phyloP scores from a whole-genome alignment of 2,329 filamentous ascomycete species.

The Magnaporthiopsis poae region DNA sequence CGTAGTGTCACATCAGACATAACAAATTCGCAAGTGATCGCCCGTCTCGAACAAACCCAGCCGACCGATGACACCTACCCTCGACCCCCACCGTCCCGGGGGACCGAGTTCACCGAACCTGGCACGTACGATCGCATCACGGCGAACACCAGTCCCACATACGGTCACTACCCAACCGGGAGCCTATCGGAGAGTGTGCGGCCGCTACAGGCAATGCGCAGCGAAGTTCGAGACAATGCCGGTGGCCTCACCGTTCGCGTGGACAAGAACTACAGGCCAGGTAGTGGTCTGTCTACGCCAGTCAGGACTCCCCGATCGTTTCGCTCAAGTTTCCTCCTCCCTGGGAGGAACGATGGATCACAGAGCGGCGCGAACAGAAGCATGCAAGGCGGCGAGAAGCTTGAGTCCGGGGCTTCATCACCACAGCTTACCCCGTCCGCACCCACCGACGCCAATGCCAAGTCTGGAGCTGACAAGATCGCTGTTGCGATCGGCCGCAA shows the following conservation, averaged over 20 bases:
- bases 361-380: constrained; percentile 43
- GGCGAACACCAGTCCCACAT: constrained; percentile 63
- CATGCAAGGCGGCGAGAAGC: constrained; percentile 63
- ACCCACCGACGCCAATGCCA: constrained; percentile 16
- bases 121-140: constrained; percentile 61
- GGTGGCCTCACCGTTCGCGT: constrained; percentile 46
- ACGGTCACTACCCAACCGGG: constrained; percentile 43
- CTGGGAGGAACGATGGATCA: constrained; percentile 33
- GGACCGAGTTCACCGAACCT: constrained; percentile 70
- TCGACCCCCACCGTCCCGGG: constrained; percentile 60
- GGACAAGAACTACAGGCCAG: constrained; percentile 46
- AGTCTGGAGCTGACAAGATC: constrained; percentile 25
- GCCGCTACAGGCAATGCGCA: constrained; percentile 51
- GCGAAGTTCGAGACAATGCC: constrained; percentile 20
- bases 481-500: constrained; percentile 57
- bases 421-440: constrained; percentile 43
- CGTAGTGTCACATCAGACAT: constrained; percentile 41
- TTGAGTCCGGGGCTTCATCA: constrained; percentile 72
- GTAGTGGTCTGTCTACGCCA: constrained; percentile 43
- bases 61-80: constrained; percentile 37
- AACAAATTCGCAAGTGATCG: constrained; percentile 33
- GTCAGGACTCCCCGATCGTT: constrained; percentile 67
- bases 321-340: constrained; percentile 62
- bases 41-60: constrained; percentile 22
- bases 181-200: constrained; percentile 69